Percentiles rank a stretch among this genome's conserved stretches.
phyloP scores from a whole-genome alignment of 129 eudicot genomes.

The Artemisia annua region DNA sequence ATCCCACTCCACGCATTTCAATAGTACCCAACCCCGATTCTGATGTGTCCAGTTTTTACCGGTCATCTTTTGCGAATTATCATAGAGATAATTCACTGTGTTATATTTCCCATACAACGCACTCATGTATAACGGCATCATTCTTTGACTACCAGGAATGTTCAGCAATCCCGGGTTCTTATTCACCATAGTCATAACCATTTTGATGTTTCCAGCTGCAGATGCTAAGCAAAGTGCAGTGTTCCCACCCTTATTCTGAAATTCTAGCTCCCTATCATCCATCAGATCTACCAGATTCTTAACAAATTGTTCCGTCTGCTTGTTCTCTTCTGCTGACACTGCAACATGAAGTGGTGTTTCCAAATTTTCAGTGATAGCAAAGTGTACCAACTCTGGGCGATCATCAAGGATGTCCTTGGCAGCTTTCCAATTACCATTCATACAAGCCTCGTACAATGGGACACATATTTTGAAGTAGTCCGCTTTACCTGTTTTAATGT shows the following conservation, averaged over 20 bases:
- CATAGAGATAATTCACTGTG: not conserved
- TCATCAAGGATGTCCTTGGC: not conserved
- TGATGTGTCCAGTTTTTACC: not conserved
- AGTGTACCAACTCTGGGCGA: not conserved
- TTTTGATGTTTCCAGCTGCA: not conserved
- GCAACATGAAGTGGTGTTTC: slow-evolving; percentile 9
- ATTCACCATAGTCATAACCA: not conserved
- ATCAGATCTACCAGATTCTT: not conserved
- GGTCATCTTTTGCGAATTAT: not conserved
- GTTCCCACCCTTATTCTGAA: not conserved
- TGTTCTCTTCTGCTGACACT: not conserved
- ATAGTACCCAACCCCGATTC: not conserved
- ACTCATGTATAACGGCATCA: not conserved
- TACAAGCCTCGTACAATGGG: not conserved
- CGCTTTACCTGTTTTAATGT: not conserved
- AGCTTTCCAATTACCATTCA: not conserved
- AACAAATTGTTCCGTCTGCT: not conserved
- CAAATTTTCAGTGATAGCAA: not conserved
- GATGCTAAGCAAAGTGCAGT: not conserved
- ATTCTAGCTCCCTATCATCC: not conserved
- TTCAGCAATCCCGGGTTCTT: not conserved
- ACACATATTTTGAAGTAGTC: not conserved
- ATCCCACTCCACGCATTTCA: not conserved
- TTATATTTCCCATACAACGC: not conserved
- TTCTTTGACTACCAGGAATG: not conserved